Percentiles rank a stretch among this genome's conserved stretches.
Conservation (phyloP, 2,329 filamentous ascomycete genomes). For the Verticillium alfalfae region DNA sequence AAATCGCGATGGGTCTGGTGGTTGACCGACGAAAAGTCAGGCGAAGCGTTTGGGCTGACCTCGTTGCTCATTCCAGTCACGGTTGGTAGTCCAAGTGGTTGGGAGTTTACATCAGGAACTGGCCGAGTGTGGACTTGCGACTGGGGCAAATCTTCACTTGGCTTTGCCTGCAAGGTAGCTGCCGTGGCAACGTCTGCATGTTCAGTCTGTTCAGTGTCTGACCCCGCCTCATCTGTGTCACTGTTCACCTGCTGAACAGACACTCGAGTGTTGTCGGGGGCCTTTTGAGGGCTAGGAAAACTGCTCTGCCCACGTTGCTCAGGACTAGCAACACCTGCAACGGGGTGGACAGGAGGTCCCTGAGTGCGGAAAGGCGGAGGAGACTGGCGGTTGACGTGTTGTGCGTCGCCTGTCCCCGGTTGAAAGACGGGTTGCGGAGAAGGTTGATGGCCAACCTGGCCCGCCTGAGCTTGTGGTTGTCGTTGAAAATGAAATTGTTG, state of each 20-base stretch:
- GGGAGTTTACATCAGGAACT: not conserved
- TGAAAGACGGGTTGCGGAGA: not conserved
- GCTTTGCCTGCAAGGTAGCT: not conserved
- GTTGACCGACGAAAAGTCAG: not conserved
- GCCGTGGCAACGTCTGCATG: not conserved
- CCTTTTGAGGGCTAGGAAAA: not conserved
- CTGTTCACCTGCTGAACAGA: not conserved
- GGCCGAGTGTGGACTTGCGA: not conserved
- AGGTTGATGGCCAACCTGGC: not conserved
- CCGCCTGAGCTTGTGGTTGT: not conserved
- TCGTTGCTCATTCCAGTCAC: not conserved
- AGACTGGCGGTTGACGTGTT: not conserved
- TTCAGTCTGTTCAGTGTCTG: not conserved
- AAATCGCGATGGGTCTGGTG: not conserved
- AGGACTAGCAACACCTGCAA: not conserved
- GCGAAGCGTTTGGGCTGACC: not conserved
- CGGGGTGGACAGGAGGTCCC: not conserved
- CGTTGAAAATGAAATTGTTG: not conserved
- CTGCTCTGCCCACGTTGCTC: not conserved
- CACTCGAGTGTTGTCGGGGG: not conserved
- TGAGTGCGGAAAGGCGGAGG: slow-evolving; percentile 3
- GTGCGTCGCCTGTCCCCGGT: not conserved
- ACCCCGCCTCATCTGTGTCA: not conserved
- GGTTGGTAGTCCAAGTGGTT: not conserved
- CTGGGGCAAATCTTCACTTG: not conserved